Conservation (phyloP, 331 rosid species). For the Rhamnella rubrinervis region DNA sequence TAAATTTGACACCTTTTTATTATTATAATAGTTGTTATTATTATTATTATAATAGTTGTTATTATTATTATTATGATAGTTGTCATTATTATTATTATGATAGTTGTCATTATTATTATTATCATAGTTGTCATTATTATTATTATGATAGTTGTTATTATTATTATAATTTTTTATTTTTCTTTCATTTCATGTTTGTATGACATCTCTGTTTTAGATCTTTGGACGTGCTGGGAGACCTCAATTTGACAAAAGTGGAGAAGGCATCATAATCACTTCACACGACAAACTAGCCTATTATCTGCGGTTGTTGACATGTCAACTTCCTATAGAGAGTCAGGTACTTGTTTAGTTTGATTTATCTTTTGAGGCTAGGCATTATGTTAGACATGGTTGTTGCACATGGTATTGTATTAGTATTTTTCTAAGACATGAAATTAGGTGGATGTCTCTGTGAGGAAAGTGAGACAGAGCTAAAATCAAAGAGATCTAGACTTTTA, state of each 20-base stretch:
- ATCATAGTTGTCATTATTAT: too few species aligned
- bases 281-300: slow-evolving; percentile 91
- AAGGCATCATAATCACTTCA: slow-evolving; percentile 93
- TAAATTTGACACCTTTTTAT: background rate
- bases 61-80: too few species aligned
- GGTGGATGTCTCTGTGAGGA: too few species aligned
- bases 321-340: slow-evolving; percentile 98
- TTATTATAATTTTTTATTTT: background rate
- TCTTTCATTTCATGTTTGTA: slow-evolving; percentile 11
- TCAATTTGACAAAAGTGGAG: slow-evolving; percentile 97
- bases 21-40: too few species aligned
- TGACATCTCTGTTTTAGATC: slow-evolving; percentile 48
- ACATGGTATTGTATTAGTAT: background rate
- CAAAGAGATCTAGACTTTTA: too few species aligned
- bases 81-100: too few species aligned
- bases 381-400: background rate
- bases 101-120: too few species aligned
- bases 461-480: too few species aligned
- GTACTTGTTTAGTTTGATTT: slow-evolving; percentile 38
- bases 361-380: background rate
- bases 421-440: too few species aligned
- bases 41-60: too few species aligned
- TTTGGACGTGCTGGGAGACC: slow-evolving; percentile 99
- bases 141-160: too few species aligned
- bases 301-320: slow-evolving; percentile 85